A percentile compares a stretch with the other conserved stretches of the same genome.
Evolutionary conservation across 2,329 filamentous ascomycete species (phyloP).

Genomic region (Curvularia eragrostidis): DNA sequence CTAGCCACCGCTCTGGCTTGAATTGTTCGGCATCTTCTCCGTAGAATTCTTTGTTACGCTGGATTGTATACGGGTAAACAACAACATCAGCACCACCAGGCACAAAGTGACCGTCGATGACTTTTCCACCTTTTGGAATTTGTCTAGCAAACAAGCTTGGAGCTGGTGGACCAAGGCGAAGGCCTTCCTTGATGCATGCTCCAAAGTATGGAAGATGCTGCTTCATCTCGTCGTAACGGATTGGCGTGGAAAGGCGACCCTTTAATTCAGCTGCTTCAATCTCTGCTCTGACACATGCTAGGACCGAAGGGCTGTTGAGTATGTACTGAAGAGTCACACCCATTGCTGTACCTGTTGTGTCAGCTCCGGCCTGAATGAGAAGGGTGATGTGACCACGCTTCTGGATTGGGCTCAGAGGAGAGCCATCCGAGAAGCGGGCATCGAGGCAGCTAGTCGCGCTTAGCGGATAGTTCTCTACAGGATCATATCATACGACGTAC

Average conservation of each 20-base stretch:
- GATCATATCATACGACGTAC: constrained; percentile 16
- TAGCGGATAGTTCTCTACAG: neutral
- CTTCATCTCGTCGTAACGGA: constrained; percentile 42
- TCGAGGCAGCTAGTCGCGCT: constrained; percentile 38
- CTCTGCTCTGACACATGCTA: constrained; percentile 31
- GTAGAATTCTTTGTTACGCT: constrained; percentile 54
- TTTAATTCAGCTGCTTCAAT: constrained; percentile 31
- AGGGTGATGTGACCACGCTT: constrained; percentile 49
- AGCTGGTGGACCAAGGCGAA: constrained; percentile 60
- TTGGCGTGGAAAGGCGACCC: constrained; percentile 30
- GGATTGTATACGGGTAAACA: constrained; percentile 57
- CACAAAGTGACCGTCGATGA: constrained; percentile 51
- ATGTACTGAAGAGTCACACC: constrained; percentile 44
- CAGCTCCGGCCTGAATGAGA: constrained; percentile 49
- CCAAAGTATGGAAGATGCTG: constrained; percentile 55
- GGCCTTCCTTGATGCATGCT: constrained; percentile 59
- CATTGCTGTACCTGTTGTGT: constrained; percentile 47
- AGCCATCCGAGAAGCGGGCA: constrained; percentile 39
- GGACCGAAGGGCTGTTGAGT: constrained; percentile 20
- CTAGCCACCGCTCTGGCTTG: constrained; percentile 52
- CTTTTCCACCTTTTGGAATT: constrained; percentile 38
- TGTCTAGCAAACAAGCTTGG: constrained; percentile 60
- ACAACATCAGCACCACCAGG: constrained; percentile 56
- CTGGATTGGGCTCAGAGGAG: constrained; percentile 39
- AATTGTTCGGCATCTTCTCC: constrained; percentile 52